Percentiles rank a stretch among this genome's conserved stretches.
These are phyloP conservation scores for Verticillium nonalfalfae DNA, from an alignment of 2,329 filamentous ascomycete genomes.

Conservation along the genomic window DNA sequence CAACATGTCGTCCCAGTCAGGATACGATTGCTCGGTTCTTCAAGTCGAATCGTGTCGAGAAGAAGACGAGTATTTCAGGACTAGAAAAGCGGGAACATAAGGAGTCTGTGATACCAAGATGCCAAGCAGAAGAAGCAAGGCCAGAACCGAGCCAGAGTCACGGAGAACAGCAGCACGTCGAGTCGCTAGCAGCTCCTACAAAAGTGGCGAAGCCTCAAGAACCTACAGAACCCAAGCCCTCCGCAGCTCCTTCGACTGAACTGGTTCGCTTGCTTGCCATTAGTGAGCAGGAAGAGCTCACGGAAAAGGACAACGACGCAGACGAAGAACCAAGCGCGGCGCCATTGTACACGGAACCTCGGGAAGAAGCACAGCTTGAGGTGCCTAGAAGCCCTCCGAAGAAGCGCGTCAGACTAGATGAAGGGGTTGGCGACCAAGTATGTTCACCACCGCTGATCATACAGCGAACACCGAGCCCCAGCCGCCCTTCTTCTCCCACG, in stretches of 20 bases:
- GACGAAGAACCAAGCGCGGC: not conserved
- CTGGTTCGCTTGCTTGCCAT: too few species aligned
- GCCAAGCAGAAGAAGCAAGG: not conserved
- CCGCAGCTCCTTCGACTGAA: too few species aligned
- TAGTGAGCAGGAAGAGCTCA: too few species aligned
- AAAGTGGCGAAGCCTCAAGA: too few species aligned
- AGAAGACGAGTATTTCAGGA: slow-evolving; percentile 11
- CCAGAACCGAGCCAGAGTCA: not conserved
- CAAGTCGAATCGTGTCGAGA: slow-evolving; percentile 22
- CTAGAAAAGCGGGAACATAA: too few species aligned
- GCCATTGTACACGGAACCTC: not conserved
- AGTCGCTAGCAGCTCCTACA: too few species aligned
- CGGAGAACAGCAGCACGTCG: too few species aligned
- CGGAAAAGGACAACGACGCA: too few species aligned
- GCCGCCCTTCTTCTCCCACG: not conserved
- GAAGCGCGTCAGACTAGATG: not conserved
- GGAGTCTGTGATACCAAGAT: slow-evolving; percentile 9
- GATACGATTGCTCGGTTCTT: slow-evolving; percentile 50
- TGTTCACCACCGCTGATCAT: not conserved
- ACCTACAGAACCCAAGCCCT: too few species aligned
- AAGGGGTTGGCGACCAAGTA: not conserved
- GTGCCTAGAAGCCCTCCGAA: not conserved
- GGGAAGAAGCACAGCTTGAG: not conserved
- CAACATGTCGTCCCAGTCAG: slow-evolving; percentile 50
- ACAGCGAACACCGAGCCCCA: not conserved